Evolutionary conservation across 1,284 basidiomycete species (phyloP).

Genomic region (Salmacisia buchloeana): DNA sequence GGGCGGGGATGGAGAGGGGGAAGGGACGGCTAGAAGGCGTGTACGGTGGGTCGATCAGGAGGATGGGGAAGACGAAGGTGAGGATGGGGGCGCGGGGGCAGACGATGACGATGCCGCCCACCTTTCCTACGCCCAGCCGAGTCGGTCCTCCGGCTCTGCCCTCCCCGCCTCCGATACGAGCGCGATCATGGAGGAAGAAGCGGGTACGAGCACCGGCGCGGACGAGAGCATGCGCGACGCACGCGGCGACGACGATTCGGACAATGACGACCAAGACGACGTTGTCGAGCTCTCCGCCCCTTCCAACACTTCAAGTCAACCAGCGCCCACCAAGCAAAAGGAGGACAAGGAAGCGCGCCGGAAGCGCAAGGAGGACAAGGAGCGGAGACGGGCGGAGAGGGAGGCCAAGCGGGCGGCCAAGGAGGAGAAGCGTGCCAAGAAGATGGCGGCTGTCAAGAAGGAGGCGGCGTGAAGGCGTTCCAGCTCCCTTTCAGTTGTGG

Average conservation of each 20-base stretch:
- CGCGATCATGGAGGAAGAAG: not conserved
- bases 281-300: no score
- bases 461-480: no score
- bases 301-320: no score
- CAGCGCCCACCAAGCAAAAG: not conserved
- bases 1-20: not conserved
- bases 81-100: no score
- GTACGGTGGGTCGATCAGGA: conserved; percentile 1
- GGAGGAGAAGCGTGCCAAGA: not conserved
- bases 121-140: no score
- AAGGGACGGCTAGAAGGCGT: not conserved
- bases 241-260: not conserved
- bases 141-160: no score
- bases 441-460: not conserved
- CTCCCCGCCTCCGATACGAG: not conserved
- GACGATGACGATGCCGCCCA: no score
- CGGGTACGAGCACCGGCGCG: not conserved
- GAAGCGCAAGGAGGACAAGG: not conserved
- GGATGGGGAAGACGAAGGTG: no score
- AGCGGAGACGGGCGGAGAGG: not conserved
- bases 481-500: no score
- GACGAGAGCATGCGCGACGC: not conserved
- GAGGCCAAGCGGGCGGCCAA: not conserved
- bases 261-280: not conserved
- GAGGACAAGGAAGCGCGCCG: not conserved